Evolutionary conservation across 306 rosid genomes (phyloP).

Genomic region (Prunus fruticosa): DNA sequence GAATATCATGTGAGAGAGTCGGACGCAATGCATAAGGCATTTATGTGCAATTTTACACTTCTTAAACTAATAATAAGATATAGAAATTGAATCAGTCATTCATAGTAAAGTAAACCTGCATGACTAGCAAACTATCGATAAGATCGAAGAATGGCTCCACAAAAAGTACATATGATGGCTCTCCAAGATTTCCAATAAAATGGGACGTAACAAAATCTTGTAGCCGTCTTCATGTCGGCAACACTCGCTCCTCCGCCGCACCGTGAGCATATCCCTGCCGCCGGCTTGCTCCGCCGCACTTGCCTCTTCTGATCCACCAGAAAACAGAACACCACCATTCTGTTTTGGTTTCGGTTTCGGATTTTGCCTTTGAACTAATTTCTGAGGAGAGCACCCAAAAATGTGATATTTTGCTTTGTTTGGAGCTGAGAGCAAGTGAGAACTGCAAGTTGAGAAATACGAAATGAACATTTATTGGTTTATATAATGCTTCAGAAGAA

Average conservation of each 20-base stretch:
- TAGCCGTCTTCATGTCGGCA: slow-evolving; percentile 78
- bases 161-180: slow-evolving; percentile 72
- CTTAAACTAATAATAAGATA: too few species aligned
- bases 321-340: slow-evolving; percentile 79
- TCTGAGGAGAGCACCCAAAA: neutral
- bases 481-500: neutral
- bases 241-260: slow-evolving; percentile 95
- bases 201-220: slow-evolving; percentile 82
- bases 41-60: too few species aligned
- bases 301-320: slow-evolving; percentile 71
- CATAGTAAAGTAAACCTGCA: too few species aligned
- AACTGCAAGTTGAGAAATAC: neutral
- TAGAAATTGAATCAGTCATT: too few species aligned
- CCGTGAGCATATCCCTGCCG: slow-evolving; percentile 74
- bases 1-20: too few species aligned
- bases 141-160: slow-evolving; percentile 69
- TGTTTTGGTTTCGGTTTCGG: neutral
- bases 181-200: slow-evolving; percentile 78
- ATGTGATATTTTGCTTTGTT: neutral
- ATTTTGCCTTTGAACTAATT: neutral
- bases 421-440: neutral
- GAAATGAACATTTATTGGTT: neutral
- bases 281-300: slow-evolving; percentile 77
- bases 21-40: too few species aligned
- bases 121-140: slow-evolving; percentile 23